A percentile compares a stretch with the other conserved stretches of the same genome.
phyloP scores from a whole-genome alignment of 306 rosid species.

The Dryas octopetala region DNA sequence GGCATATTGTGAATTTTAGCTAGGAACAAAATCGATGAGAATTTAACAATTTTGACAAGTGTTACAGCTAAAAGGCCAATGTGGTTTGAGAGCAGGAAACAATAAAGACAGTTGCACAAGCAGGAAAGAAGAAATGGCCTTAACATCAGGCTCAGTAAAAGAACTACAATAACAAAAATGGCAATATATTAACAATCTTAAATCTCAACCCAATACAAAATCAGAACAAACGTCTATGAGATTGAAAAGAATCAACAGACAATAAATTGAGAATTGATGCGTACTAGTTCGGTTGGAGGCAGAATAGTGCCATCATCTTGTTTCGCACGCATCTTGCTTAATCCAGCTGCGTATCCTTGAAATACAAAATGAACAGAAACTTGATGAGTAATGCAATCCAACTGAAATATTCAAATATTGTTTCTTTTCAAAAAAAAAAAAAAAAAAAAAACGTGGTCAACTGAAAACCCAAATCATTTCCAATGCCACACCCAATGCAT shows the following conservation, averaged over 20 bases:
- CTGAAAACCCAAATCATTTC: too few species aligned
- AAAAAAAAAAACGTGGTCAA: too few species aligned
- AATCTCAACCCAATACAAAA: neutral
- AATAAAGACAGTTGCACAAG: neutral
- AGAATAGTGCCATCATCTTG: slow-evolving; percentile 12
- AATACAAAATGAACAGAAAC: slow-evolving; percentile 15
- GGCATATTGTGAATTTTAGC: neutral
- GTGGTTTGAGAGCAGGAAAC: neutral
- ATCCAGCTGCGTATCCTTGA: neutral
- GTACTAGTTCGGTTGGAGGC: slow-evolving; percentile 22
- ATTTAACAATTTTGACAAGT: neutral
- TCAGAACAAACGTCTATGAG: neutral
- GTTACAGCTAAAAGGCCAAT: neutral
- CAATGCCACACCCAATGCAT: too few species aligned
- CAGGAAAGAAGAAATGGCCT: neutral
- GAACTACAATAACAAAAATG: neutral
- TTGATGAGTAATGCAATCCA: neutral
- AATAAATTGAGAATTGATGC: too few species aligned
- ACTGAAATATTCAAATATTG: neutral
- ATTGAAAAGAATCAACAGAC: neutral
- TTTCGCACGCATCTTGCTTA: slow-evolving; percentile 24
- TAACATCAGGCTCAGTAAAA: neutral
- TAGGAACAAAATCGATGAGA: neutral
- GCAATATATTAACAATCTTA: neutral
- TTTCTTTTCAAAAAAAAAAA: too few species aligned